Conservation (phyloP, 257 asterid species). For the Sherardia arvensis region DNA sequence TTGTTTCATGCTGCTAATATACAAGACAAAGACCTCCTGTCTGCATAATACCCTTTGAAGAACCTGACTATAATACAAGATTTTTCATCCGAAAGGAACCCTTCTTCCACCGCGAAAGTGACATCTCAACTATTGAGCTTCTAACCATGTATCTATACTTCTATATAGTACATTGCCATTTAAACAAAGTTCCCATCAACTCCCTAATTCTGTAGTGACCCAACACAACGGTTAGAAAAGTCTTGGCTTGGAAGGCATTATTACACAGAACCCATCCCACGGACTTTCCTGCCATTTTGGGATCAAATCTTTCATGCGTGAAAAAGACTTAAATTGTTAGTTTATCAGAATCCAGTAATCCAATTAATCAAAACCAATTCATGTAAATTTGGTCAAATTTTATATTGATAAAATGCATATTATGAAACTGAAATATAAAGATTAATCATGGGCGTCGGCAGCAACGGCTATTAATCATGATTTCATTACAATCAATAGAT, state of each 20-base stretch:
- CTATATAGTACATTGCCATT: conserved; percentile 9
- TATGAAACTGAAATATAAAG: no score
- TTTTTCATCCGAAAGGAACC: conserved; percentile 38
- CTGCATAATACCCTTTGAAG: conserved; percentile 10
- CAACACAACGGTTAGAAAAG: conserved; percentile 39
- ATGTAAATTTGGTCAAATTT: not conserved
- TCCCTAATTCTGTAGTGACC: conserved; percentile 8
- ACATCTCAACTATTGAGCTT: conserved; percentile 35
- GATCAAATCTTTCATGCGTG: conserved; percentile 1
- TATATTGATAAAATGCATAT: no score
- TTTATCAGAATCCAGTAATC: no score
- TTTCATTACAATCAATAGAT: not conserved
- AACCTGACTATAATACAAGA: conserved; percentile 14
- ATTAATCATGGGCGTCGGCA: not conserved
- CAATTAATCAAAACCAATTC: not conserved
- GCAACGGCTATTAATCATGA: not conserved
- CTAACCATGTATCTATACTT: not conserved
- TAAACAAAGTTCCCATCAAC: conserved; percentile 11
- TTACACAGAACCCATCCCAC: not conserved
- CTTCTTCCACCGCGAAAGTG: conserved; percentile 39
- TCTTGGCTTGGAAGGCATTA: conserved; percentile 63
- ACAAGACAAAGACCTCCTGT: conserved; percentile 21
- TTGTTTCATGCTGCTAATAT: conserved; percentile 19
- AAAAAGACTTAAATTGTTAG: conserved; percentile 1
- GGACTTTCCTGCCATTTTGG: not conserved